These are phyloP conservation scores for Verruconis gallopava DNA, from an alignment of 2,329 filamentous ascomycete genomes.

Conservation along the genomic window DNA sequence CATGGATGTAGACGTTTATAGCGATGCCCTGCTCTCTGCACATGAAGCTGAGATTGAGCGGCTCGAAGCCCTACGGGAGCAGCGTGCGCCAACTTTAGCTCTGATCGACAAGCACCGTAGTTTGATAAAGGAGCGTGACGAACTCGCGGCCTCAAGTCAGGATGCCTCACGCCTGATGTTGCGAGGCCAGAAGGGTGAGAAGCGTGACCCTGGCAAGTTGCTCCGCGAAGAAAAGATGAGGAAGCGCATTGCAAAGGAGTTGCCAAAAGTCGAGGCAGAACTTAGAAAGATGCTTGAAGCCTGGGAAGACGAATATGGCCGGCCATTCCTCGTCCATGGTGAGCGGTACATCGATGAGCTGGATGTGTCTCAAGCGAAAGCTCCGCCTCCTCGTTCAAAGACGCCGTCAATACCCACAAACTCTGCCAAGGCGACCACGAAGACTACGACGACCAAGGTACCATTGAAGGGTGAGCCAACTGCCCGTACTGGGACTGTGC, in stretches of 20 bases:
- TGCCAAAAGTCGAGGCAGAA: slow-evolving; percentile 83
- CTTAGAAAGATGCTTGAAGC: slow-evolving; percentile 65
- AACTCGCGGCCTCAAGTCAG: slow-evolving; percentile 79
- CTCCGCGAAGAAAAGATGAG: slow-evolving; percentile 96
- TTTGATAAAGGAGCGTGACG: slow-evolving; percentile 73
- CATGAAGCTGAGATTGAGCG: slow-evolving; percentile 84
- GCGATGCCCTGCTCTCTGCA: slow-evolving; percentile 84
- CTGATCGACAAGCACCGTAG: slow-evolving; percentile 74
- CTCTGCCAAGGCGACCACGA: not conserved
- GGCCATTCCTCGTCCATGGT: slow-evolving; percentile 85
- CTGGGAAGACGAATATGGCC: slow-evolving; percentile 90
- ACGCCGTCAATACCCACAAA: slow-evolving; percentile 40
- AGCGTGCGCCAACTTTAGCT: slow-evolving; percentile 71
- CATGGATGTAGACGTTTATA: slow-evolving; percentile 67
- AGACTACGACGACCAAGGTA: slow-evolving; percentile 8
- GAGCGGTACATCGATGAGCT: slow-evolving; percentile 80
- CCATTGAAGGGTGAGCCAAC: slow-evolving; percentile 7
- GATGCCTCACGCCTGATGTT: slow-evolving; percentile 89
- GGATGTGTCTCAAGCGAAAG: slow-evolving; percentile 45
- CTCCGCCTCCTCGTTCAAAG: slow-evolving; percentile 55
- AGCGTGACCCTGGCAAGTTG: slow-evolving; percentile 84
- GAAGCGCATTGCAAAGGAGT: slow-evolving; percentile 89
- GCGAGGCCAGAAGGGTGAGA: slow-evolving; percentile 84
- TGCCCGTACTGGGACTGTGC: slow-evolving; percentile 27
- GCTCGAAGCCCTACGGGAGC: slow-evolving; percentile 69